Evolutionary conservation across 2,329 filamentous ascomycete genomes (phyloP).

Genomic region (Fonsecaea monophora): DNA sequence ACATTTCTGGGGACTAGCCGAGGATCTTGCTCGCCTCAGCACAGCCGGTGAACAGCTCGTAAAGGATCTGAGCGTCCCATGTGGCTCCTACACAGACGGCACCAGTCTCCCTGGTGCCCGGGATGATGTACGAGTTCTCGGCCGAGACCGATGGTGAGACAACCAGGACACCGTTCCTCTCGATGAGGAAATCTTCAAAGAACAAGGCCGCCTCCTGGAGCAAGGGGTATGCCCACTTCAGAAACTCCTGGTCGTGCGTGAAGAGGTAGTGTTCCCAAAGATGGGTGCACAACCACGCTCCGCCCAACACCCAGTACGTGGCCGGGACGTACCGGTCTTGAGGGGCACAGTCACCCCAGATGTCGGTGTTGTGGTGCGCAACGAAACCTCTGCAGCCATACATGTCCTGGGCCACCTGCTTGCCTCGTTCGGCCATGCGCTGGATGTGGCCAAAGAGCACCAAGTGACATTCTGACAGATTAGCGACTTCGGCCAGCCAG

Average conservation of each 20-base stretch:
- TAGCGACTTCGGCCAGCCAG: slow-evolving; percentile 63
- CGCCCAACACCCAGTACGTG: slow-evolving; percentile 48
- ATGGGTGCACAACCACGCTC: slow-evolving; percentile 67
- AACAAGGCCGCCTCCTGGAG: slow-evolving; percentile 45
- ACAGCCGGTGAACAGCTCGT: slow-evolving; percentile 49
- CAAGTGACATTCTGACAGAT: slow-evolving; percentile 49
- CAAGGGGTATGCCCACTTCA: slow-evolving; percentile 40
- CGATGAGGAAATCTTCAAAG: slow-evolving; percentile 43
- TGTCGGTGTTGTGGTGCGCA: slow-evolving; percentile 64
- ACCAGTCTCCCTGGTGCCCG: slow-evolving; percentile 12
- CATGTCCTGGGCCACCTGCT: slow-evolving; percentile 57
- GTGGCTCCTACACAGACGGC: slow-evolving; percentile 46
- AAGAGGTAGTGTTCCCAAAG: slow-evolving; percentile 66
- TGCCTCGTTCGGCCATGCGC: slow-evolving; percentile 16
- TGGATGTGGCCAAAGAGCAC: slow-evolving; percentile 24
- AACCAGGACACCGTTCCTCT: slow-evolving; percentile 32
- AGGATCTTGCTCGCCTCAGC: slow-evolving; percentile 30
- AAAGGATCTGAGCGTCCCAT: slow-evolving; percentile 57
- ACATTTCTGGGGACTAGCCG: slow-evolving; percentile 34
- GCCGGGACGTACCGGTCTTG: slow-evolving; percentile 55
- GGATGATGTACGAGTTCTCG: slow-evolving; percentile 43
- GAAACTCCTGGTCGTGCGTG: slow-evolving; percentile 43
- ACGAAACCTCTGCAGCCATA: slow-evolving; percentile 65
- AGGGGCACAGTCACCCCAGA: slow-evolving; percentile 64
- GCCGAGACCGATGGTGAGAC: slow-evolving; percentile 44